Evolutionary conservation across 176 grass and related monocot species (phyloP), one percentile per base, ranked within the genome.

Genomic region (Cenchrus americanus): DNA sequence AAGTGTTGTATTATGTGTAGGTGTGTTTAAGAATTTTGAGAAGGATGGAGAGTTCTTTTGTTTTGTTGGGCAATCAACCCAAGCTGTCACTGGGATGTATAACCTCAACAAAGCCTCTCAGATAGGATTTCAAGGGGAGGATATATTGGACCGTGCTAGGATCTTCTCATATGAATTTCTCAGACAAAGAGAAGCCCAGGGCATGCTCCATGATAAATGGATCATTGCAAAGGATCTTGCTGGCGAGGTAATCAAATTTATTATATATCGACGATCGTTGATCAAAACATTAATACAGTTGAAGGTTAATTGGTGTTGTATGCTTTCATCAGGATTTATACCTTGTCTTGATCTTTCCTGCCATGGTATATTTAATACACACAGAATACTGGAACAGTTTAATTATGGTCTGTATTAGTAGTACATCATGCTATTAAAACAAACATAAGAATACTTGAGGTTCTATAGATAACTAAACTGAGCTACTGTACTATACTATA

Each of bases 11-110:
- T 19, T 11, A 32, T 81, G 32, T 81, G 75, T 62, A 99, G 96
- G 52, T n/a, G 89, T 94, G 80, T 96, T 99, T 12, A 84, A 85
- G 70, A 85, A 90, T 27, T 99, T 99, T 48, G 93, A 96, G 93
- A 99, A 92, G 78, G 93, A 94, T 24, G 96, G 87, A 0, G 87
- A 89, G 62, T 99, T 99, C 87, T 87, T 95, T 76, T 95, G 93
- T 69, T 99, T 96, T 27, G 83, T 87, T 3, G 93, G 96, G 78
- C 96, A 99, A 64, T 94, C 93, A 57, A 99, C 85, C 77, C 93
- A 99, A 72, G 96, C 93, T 0, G 82, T 99, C 62, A 99, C 96
- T 1, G 96, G 96, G 54, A 99, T 99, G 85, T 99, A 99, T 76
- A 99, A 99, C 70, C 82, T 99, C 14, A 94, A 96, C 48, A 87